Evolutionary conservation across 306 rosid genomes (phyloP).

Genomic region (Cucurbita pepo): DNA sequence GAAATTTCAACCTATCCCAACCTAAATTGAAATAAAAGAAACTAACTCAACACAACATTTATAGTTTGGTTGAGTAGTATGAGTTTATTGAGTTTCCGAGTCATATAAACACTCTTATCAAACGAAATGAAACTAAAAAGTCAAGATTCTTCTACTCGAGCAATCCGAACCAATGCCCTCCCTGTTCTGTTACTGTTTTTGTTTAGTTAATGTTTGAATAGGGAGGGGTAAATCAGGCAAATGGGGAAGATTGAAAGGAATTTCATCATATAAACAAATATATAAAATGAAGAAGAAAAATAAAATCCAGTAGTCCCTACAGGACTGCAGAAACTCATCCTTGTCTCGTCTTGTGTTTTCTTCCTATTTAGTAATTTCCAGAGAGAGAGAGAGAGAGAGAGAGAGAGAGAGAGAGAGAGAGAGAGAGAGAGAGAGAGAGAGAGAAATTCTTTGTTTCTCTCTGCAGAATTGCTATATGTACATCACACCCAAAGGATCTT

Average conservation of each 20-base stretch:
- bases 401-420: neutral
- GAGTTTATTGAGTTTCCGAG: too few relatives aligned
- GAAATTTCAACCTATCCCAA: too few relatives aligned
- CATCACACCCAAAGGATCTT: slow-evolving; percentile 24
- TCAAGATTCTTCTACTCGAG: neutral
- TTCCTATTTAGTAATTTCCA: slow-evolving; percentile 16
- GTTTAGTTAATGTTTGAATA: neutral
- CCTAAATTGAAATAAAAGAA: too few relatives aligned
- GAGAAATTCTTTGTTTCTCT: slow-evolving; percentile 2
- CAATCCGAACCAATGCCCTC: neutral
- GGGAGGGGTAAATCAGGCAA: neutral
- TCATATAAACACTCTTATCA: too few relatives aligned
- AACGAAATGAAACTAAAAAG: too few relatives aligned
- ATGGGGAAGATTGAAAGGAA: neutral
- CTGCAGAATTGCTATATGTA: slow-evolving; percentile 24
- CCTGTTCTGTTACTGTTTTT: neutral
- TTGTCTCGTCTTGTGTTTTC: slow-evolving; percentile 63
- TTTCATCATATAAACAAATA: neutral
- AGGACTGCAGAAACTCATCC: slow-evolving; percentile 34
- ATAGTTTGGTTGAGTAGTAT: too few relatives aligned
- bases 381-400: neutral
- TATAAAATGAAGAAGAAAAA: neutral
- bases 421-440: neutral
- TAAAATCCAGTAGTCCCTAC: slow-evolving; percentile 39
- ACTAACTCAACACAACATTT: too few relatives aligned